Evolutionary conservation across 345 rosid species (phyloP).

Genomic region (Melaleuca alternifolia): DNA sequence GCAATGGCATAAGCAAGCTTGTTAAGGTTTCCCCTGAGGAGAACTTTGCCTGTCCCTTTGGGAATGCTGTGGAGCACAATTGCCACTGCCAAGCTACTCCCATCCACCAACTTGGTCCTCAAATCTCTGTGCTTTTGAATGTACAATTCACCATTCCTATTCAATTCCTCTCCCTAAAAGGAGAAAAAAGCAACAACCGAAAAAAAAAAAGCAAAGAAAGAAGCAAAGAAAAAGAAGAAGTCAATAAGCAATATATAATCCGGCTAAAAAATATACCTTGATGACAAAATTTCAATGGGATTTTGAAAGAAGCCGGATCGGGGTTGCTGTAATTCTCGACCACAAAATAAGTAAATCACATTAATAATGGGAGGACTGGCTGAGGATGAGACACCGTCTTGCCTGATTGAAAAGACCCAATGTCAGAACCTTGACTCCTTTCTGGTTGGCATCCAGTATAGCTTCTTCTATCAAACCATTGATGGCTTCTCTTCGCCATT

Average conservation of each 20-base stretch:
- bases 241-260: neutral
- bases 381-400: neutral
- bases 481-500: constrained; percentile 11
- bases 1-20: constrained; percentile 28
- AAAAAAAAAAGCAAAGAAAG: no score
- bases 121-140: constrained; percentile 24
- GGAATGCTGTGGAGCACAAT: constrained; percentile 34
- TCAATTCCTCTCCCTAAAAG: constrained; percentile 38
- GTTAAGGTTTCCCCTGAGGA: constrained; percentile 29
- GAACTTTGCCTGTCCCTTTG: constrained; percentile 18
- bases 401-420: constrained; percentile 44
- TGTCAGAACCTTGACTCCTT: constrained; percentile 23
- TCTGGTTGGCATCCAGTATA: constrained; percentile 23
- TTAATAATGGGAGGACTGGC: neutral
- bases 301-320: neutral
- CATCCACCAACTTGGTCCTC: constrained; percentile 45
- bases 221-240: neutral
- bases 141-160: constrained; percentile 33
- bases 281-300: neutral
- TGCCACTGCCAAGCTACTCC: constrained; percentile 43
- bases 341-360: neutral
- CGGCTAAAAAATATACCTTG: neutral
- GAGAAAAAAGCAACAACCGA: neutral
- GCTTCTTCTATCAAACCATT: constrained; percentile 26
- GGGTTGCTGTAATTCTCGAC: neutral